phyloP scores from a whole-genome alignment of 192 early-diverging fungal genomes.

The Coemansia sp. region DNA sequence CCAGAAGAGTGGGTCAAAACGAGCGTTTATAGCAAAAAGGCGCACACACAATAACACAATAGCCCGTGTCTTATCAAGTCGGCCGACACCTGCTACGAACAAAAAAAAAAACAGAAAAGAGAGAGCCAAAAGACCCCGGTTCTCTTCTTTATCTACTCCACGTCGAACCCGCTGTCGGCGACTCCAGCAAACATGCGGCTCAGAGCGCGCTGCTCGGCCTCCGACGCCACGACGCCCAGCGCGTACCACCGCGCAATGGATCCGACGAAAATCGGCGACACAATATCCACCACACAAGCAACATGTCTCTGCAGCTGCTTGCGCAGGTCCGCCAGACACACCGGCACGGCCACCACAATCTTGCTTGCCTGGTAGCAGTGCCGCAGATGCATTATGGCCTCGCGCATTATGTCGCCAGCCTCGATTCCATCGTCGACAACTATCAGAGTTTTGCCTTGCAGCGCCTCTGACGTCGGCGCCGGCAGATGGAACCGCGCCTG shows the following conservation, averaged over 20 bases:
- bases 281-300: conserved; percentile 40
- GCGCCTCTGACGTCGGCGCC: not conserved
- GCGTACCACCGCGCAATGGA: conserved; percentile 42
- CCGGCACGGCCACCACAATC: conserved; percentile 49
- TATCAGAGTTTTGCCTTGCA: conserved; percentile 33
- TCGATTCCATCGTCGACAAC: conserved; percentile 53
- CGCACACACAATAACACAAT: too few species aligned
- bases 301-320: conserved; percentile 40
- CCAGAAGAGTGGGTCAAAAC: too few species aligned
- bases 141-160: conserved; percentile 5
- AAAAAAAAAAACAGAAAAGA: too few species aligned
- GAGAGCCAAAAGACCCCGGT: not conserved
- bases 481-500: conserved; percentile 24
- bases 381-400: conserved; percentile 45
- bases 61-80: too few species aligned
- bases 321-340: conserved; percentile 52
- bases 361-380: conserved; percentile 30
- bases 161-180: conserved; percentile 21
- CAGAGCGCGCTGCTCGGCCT: conserved; percentile 25
- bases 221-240: conserved; percentile 16
- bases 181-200: conserved; percentile 24
- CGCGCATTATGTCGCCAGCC: conserved; percentile 53
- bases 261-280: conserved; percentile 44
- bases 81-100: too few species aligned
- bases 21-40: too few species aligned